Conservation (phyloP, 2,329 filamentous ascomycete species). For the Aspergillus sp. region DNA sequence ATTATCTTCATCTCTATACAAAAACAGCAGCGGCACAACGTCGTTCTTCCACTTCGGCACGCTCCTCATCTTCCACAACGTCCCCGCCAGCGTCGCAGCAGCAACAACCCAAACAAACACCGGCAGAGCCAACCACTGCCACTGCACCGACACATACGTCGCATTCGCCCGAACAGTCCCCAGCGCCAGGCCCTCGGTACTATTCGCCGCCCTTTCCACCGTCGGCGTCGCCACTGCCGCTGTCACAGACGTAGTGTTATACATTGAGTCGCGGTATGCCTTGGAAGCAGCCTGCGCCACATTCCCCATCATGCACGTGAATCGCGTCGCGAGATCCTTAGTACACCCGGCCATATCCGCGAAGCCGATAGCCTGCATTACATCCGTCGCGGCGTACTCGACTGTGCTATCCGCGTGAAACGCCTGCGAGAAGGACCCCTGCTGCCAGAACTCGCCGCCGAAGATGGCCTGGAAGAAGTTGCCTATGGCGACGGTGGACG, state of each 20-base stretch:
- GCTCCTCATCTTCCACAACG: conserved; percentile 7
- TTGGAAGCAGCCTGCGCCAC: conserved; percentile 10
- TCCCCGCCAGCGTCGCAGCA: conserved; percentile 1
- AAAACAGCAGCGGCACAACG: conserved; percentile 2
- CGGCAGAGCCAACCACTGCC: conserved; percentile 15
- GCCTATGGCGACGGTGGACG: too few relatives aligned
- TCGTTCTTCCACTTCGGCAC: background rate
- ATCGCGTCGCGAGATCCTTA: background rate
- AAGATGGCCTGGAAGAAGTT: background rate
- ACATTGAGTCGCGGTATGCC: conserved; percentile 5
- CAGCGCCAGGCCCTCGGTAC: background rate
- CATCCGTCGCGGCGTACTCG: background rate
- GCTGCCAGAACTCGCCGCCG: background rate
- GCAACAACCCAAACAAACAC: conserved; percentile 15
- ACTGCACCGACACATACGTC: conserved; percentile 7
- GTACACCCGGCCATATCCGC: background rate
- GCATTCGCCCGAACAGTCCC: background rate
- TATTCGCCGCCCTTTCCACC: background rate
- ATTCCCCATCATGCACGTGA: conserved; percentile 12
- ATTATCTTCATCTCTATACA: background rate
- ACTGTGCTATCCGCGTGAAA: background rate
- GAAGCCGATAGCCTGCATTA: background rate
- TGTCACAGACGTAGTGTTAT: background rate
- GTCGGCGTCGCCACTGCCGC: too few relatives aligned
- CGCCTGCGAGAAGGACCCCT: background rate